Conservation (phyloP, 164 flowering plant species). For the Magnolia kwangsiensis region DNA sequence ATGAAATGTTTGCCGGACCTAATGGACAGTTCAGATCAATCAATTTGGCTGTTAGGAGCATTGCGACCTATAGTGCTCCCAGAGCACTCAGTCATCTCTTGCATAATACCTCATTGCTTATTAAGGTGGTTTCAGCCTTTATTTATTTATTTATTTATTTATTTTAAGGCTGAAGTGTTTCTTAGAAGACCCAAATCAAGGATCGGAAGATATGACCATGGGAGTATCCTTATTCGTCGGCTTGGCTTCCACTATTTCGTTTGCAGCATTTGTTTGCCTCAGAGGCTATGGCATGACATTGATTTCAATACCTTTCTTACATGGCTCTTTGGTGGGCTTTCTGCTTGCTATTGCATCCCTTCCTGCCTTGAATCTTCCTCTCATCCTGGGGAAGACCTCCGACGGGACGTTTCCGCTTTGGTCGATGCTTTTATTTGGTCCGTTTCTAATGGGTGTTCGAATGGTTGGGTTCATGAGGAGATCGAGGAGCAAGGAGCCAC, state of each 20-base stretch:
- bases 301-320: conserved; percentile 55
- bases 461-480: conserved; percentile 46
- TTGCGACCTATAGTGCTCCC: too few relatives aligned
- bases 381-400: conserved; percentile 65
- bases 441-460: conserved; percentile 58
- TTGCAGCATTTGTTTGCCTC: conserved; percentile 36
- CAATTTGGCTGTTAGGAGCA: too few relatives aligned
- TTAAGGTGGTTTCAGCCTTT: too few relatives aligned
- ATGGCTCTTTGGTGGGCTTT: conserved; percentile 52
- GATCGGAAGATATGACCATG: conserved; percentile 30
- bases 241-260: conserved; percentile 39
- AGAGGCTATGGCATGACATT: conserved; percentile 30
- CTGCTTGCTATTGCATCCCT: conserved; percentile 65
- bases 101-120: too few relatives aligned
- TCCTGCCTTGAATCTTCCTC: conserved; percentile 66
- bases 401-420: conserved; percentile 76
- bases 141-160: too few relatives aligned
- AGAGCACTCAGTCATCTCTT: too few relatives aligned
- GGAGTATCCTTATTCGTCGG: conserved; percentile 56
- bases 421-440: conserved; percentile 62
- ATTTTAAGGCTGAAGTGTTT: background rate
- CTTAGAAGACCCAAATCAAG: background rate
- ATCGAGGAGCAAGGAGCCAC: conserved; percentile 46
- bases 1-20: too few relatives aligned
- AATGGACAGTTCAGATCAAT: too few relatives aligned